phyloP scores from a whole-genome alignment of 305 asterid species.

The Solanum hybrid region DNA sequence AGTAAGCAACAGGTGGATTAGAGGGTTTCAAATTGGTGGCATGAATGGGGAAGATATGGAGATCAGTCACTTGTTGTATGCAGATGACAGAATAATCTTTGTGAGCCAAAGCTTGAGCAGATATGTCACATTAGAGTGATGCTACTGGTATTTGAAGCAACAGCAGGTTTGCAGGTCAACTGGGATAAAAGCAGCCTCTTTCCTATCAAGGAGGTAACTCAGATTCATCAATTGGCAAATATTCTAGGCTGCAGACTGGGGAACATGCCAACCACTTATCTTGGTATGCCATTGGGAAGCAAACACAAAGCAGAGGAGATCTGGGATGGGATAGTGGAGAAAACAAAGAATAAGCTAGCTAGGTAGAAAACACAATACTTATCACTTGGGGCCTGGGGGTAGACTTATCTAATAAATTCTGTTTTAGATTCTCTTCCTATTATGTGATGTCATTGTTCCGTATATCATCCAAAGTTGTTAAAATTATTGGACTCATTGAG shows the following conservation, averaged over 20 bases:
- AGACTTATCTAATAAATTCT: not conserved
- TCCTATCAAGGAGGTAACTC: not conserved
- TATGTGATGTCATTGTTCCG: not conserved
- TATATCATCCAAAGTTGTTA: not conserved
- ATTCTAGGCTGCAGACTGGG: not conserved
- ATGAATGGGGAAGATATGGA: not conserved
- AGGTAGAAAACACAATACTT: not conserved
- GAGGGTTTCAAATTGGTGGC: not conserved
- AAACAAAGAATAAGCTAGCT: not conserved
- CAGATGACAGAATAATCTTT: not conserved
- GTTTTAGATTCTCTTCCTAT: not conserved
- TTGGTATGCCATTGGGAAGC: not conserved
- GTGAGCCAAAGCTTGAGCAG: not conserved
- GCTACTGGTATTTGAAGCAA: not conserved
- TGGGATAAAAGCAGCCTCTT: not conserved
- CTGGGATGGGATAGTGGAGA: not conserved
- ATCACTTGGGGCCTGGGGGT: not conserved
- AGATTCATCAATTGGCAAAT: not conserved
- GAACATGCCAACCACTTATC: not conserved
- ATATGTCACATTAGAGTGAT: not conserved
- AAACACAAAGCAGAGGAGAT: not conserved
- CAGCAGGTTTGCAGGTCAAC: not conserved
- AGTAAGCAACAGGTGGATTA: not conserved
- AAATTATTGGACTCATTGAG: not conserved
- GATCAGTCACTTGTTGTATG: not conserved